Percentiles rank a stretch among this genome's conserved stretches.
Evolutionary conservation across 2,329 filamentous ascomycete genomes (phyloP).

Genomic region (Aspergillus neoniger): DNA sequence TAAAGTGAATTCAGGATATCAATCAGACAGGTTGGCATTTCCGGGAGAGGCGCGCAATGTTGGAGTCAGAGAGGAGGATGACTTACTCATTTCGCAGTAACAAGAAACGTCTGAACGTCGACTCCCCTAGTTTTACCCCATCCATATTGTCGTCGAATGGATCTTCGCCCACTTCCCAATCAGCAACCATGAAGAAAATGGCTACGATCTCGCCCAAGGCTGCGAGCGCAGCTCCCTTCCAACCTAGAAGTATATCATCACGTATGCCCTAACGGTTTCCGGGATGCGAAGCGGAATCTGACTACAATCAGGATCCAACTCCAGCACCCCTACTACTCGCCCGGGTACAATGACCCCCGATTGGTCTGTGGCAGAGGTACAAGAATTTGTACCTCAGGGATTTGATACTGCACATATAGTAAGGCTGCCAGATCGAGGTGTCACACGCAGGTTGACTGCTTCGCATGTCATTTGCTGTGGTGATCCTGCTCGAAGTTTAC

Average conservation of each 20-base stretch:
- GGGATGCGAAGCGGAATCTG: constrained; percentile 18
- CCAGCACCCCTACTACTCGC: constrained; percentile 43
- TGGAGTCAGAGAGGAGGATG: constrained; percentile 2
- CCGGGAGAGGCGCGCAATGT: constrained; percentile 10
- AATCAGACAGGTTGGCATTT: constrained; percentile 41
- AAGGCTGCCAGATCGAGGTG: constrained; percentile 26
- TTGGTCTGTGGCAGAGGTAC: constrained; percentile 48
- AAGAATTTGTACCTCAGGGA: constrained; percentile 57
- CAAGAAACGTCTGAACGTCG: constrained; percentile 84
- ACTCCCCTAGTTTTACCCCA: constrained; percentile 93
- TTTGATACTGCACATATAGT: constrained; percentile 55
- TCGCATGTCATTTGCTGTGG: no score
- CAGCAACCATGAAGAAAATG: constrained; percentile 59
- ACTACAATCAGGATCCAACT: constrained; percentile 41
- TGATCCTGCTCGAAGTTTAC: no score
- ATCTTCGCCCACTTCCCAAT: constrained; percentile 28
- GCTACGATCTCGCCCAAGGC: constrained; percentile 81
- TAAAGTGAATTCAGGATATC: constrained; percentile 54
- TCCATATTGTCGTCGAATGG: constrained; percentile 46
- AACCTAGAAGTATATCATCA: constrained; percentile 45
- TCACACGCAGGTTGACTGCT: no score
- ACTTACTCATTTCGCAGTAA: constrained; percentile 28
- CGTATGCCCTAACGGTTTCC: constrained; percentile 32
- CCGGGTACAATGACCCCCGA: constrained; percentile 46
- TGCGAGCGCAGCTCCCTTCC: constrained; percentile 73